Percentiles rank a stretch among this genome's conserved stretches.
Evolutionary conservation across 192 early-diverging fungal species (phyloP).

Genomic region (Coemansia asiatica): DNA sequence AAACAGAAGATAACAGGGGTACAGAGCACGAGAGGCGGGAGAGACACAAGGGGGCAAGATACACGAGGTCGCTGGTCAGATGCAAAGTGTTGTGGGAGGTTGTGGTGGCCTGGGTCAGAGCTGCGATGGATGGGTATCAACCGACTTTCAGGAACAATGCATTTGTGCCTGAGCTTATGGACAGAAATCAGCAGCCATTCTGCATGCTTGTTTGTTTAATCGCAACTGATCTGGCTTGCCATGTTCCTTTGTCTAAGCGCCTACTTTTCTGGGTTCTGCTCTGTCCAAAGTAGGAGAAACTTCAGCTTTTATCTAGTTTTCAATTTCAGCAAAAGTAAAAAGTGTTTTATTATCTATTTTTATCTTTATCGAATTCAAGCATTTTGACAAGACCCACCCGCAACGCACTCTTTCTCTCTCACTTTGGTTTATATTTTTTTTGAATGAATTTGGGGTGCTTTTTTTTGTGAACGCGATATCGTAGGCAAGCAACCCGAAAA

Average conservation of each 20-base stretch:
- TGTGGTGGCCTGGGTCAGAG: not conserved
- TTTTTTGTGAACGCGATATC: no score
- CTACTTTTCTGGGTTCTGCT: not conserved
- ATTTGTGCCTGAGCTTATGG: conserved; percentile 6
- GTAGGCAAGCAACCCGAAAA: no score
- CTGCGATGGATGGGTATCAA: not conserved
- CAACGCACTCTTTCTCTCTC: not conserved
- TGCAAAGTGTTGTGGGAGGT: not conserved
- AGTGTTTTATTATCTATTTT: not conserved
- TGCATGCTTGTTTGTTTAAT: not conserved
- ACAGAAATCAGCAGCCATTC: not conserved
- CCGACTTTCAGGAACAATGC: conserved; percentile 8
- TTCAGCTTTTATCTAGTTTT: not conserved
- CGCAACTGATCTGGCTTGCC: not conserved
- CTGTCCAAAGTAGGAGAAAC: not conserved
- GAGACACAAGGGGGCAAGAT: not conserved
- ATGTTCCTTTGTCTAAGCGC: not conserved
- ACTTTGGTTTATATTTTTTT: not conserved
- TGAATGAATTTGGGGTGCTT: no score
- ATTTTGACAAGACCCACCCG: not conserved
- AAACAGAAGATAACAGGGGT: conserved; percentile 3
- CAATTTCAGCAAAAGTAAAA: not conserved
- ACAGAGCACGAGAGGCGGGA: not conserved
- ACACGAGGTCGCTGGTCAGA: not conserved
- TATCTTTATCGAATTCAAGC: not conserved